Conservation (phyloP, 495 filamentous ascomycete genomes). For the Xylaria curta region DNA sequence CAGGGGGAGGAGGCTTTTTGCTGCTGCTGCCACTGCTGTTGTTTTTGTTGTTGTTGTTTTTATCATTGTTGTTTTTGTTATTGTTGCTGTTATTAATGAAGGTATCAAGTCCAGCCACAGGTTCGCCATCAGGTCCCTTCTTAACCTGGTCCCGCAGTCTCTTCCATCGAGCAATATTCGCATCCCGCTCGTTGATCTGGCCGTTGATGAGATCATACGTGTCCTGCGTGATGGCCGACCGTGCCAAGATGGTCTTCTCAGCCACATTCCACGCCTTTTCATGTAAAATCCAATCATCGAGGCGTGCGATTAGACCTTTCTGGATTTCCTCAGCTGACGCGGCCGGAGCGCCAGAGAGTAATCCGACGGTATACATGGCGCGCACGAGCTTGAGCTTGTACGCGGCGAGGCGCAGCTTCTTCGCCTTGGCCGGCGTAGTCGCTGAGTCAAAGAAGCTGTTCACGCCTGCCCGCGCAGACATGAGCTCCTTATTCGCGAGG, state of each 20-base stretch:
- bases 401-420: conserved; percentile 12
- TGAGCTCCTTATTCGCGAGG: background rate
- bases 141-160: background rate
- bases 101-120: background rate
- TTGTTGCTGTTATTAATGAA: background rate
- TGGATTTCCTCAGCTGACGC: background rate
- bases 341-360: conserved; percentile 19
- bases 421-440: background rate
- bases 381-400: conserved; percentile 27
- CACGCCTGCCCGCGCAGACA: background rate
- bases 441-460: background rate
- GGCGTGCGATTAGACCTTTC: conserved; percentile 11
- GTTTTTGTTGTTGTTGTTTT: no score
- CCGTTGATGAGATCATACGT: background rate
- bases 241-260: background rate
- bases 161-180: conserved; percentile 5
- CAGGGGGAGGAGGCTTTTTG: no score
- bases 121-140: background rate
- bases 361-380: conserved; percentile 23
- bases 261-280: conserved; percentile 16
- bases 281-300: conserved; percentile 20
- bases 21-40: no score
- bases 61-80: no score
- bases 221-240: background rate
- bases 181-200: background rate